Evolutionary conservation across 768 basidiomycete species (phyloP).

Genomic region (Rhizopogon salebrosus): DNA sequence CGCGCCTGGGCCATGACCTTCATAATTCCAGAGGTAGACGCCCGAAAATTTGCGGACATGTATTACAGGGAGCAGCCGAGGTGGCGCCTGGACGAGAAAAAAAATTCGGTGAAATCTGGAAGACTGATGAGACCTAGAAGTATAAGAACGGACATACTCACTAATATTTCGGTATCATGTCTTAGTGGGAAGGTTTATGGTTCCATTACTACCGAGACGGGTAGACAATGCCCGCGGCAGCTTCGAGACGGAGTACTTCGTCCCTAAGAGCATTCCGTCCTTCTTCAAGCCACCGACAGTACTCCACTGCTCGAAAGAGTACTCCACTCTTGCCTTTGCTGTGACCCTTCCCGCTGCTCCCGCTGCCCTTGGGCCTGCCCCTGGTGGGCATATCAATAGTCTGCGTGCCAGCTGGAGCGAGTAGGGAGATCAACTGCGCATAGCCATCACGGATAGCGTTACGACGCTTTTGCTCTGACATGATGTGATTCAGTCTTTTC

Average conservation of each 20-base stretch:
- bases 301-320: conserved; percentile 81
- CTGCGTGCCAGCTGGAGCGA: conserved; percentile 74
- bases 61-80: background rate
- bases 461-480: conserved; percentile 90
- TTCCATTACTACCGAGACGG: background rate
- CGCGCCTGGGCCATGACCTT: background rate
- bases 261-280: conserved; percentile 63
- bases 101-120: background rate
- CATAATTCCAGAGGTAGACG: too few species aligned
- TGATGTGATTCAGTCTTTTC: conserved; percentile 88
- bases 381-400: conserved; percentile 70
- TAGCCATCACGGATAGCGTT: conserved; percentile 91
- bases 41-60: background rate
- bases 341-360: conserved; percentile 55
- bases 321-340: conserved; percentile 89
- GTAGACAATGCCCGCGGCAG: conserved; percentile 49
- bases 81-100: background rate
- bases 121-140: background rate
- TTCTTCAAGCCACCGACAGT: conserved; percentile 83
- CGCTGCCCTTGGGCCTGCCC: conserved; percentile 77
- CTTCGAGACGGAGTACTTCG: conserved; percentile 67
- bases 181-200: background rate
- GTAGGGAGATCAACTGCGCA: conserved; percentile 75
- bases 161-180: background rate
- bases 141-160: background rate